phyloP scores from a whole-genome alignment of 441 rosid genomes.

The Dalechampia spathulata region DNA sequence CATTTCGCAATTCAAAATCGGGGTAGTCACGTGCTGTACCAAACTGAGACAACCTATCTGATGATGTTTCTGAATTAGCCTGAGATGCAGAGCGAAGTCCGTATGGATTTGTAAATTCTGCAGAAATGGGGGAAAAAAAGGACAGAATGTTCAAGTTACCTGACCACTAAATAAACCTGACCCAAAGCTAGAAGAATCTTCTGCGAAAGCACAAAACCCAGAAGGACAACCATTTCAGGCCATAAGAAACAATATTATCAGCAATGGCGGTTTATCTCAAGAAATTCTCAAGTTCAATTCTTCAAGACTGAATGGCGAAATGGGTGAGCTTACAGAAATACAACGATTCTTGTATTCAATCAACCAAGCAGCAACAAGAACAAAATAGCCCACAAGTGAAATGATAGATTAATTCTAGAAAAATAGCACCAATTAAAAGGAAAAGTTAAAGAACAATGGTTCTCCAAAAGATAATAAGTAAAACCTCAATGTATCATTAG shows the following conservation, averaged over 20 bases:
- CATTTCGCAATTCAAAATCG: constrained; percentile 58
- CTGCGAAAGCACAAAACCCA: not conserved
- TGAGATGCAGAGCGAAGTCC: constrained; percentile 56
- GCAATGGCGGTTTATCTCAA: not conserved
- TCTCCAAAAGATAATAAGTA: not conserved
- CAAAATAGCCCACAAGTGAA: not conserved
- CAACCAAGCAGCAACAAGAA: not conserved
- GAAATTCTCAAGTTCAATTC: not conserved
- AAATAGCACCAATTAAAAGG: not conserved
- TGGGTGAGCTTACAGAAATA: not conserved
- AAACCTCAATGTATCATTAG: not conserved
- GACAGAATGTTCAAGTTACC: not conserved
- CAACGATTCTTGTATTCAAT: not conserved
- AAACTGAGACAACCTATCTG: constrained; percentile 72
- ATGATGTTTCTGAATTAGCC: constrained; percentile 52
- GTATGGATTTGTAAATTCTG: constrained; percentile 85
- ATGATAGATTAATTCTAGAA: not conserved
- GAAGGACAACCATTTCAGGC: not conserved
- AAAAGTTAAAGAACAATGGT: not conserved
- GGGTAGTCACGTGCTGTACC: constrained; percentile 79
- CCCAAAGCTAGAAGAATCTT: not conserved
- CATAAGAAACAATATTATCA: not conserved
- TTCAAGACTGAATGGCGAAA: not conserved
- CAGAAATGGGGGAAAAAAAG: constrained; percentile 18
- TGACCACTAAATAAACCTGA: not conserved